Evolutionary conservation across 495 filamentous ascomycete genomes (phyloP), one percentile per base, ranked within the genome.

Genomic region (Pseudevernia furfuracea): DNA sequence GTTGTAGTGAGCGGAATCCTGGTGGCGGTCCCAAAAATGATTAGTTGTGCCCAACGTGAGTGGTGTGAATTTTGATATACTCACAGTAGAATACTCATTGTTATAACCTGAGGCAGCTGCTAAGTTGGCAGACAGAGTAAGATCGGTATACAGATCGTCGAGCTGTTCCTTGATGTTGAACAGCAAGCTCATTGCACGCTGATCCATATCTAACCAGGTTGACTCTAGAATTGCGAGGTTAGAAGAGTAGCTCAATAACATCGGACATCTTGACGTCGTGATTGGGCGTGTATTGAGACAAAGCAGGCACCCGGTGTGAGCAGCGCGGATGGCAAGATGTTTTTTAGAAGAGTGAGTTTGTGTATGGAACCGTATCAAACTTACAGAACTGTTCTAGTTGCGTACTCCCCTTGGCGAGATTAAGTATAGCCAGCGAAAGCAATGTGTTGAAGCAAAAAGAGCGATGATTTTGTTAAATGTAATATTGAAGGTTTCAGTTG

Each of bases 221-320:
- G 23, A 34, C 15, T 57, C 61, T 57, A 30, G 19, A 55, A 63
- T 38, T 19, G 15, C 38, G 23, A 63, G 49, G 38, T 63, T 28
- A 63, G 52, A 39, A 39, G 38, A 57, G 10, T 19, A 25, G 19
- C 15, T 43, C 61, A 32, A n/a, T 1, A 23, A 58, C 19, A 23
- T 44, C 12, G 1, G 28, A 53, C 14, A 53, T 32, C 23, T 14
- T 49, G n/a, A 11, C 28, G 46, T 49, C 46, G 28, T 48, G 44
- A 48, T 25, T 28, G 23, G 1, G 5, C 15, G 25, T 49, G 28
- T 28, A 4, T 11, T 28, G 8, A 15, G 23, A 49, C 46, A 28
- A 53, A 53, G 0, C 17, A 3, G 23, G 25, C 46, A 49, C 6
- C 10, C 2, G 25, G 5, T 53, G 28, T 15, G 15, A 36, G 8